phyloP scores from a whole-genome alignment of 2,329 filamentous ascomycete genomes.

The Colletotrichum lindemuthianum region DNA sequence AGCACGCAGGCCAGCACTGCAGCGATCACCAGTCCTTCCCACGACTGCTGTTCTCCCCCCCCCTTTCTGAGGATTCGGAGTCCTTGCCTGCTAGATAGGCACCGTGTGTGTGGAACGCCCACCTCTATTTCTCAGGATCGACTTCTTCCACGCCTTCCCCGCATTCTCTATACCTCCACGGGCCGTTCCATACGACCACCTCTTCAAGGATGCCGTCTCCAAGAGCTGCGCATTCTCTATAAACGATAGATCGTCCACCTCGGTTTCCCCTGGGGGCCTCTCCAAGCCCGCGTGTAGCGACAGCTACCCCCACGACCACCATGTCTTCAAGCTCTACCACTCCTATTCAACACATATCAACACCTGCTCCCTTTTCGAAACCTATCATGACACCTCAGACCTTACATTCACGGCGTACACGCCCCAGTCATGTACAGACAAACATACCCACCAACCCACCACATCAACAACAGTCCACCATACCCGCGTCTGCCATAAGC shows the following conservation, averaged over 20 bases:
- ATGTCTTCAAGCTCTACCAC: constrained; percentile 45
- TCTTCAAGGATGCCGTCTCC: constrained; percentile 38
- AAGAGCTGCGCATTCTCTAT: constrained; percentile 34
- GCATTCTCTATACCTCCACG: constrained; percentile 33
- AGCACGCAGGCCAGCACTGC: constrained; percentile 6
- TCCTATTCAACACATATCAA: constrained; percentile 43
- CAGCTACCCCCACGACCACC: constrained; percentile 26
- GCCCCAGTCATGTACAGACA: constrained; percentile 61
- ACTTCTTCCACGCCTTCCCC: constrained; percentile 32
- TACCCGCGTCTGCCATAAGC: constrained; percentile 65
- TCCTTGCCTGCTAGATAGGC: constrained; percentile 32
- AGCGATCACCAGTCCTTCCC: constrained; percentile 29
- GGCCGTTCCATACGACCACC: constrained; percentile 38
- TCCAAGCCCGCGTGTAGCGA: constrained; percentile 20
- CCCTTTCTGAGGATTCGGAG: constrained; percentile 10
- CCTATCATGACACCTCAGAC: constrained; percentile 55
- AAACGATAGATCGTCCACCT: constrained; percentile 35
- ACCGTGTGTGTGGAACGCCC: constrained; percentile 32
- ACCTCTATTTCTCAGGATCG: constrained; percentile 32
- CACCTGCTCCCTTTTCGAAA: constrained; percentile 44
- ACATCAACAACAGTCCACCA: constrained; percentile 44
- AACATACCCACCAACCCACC: constrained; percentile 45
- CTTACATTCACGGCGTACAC: constrained; percentile 51
- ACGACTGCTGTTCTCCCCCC: constrained; percentile 20
- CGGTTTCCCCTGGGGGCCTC: constrained; percentile 27